A percentile compares a stretch with the other conserved stretches of the same genome.
Conservation (phyloP, 345 rosid species). For the Crucihimalaya himalaica region DNA sequence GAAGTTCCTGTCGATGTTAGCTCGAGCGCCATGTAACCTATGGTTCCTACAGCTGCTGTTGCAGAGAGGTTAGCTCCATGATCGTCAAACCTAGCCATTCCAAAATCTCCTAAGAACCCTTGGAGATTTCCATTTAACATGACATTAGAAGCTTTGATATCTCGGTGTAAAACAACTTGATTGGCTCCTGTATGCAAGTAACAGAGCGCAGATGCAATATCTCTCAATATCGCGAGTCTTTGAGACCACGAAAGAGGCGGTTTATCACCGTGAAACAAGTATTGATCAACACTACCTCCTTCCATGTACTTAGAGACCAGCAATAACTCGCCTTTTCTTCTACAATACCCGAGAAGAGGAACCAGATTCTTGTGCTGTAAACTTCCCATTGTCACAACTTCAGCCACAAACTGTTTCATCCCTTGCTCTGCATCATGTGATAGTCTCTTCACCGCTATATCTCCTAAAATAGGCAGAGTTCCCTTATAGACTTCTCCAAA, state of each 20-base stretch:
- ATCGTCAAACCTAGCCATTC: constrained; percentile 51
- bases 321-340: constrained; percentile 49
- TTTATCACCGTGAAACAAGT: constrained; percentile 32
- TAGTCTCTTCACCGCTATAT: constrained; percentile 60
- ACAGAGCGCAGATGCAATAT: constrained; percentile 47
- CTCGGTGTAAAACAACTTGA: constrained; percentile 53
- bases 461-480: constrained; percentile 32
- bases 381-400: constrained; percentile 48
- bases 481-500: constrained; percentile 61
- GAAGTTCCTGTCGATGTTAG: constrained; percentile 44
- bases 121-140: constrained; percentile 45
- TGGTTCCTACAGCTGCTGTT: constrained; percentile 51
- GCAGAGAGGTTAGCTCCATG: constrained; percentile 43
- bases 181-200: constrained; percentile 56
- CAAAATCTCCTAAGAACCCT: constrained; percentile 50
- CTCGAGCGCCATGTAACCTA: constrained; percentile 60
- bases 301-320: constrained; percentile 55
- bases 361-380: constrained; percentile 50
- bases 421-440: constrained; percentile 52
- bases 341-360: constrained; percentile 52
- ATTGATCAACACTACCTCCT: constrained; percentile 52
- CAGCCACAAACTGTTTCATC: constrained; percentile 51
- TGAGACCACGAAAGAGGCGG: constrained; percentile 47
- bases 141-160: constrained; percentile 51
- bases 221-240: constrained; percentile 44